Evolutionary conservation across 495 filamentous ascomycete species (phyloP).

Genomic region (Platismatia glauca): DNA sequence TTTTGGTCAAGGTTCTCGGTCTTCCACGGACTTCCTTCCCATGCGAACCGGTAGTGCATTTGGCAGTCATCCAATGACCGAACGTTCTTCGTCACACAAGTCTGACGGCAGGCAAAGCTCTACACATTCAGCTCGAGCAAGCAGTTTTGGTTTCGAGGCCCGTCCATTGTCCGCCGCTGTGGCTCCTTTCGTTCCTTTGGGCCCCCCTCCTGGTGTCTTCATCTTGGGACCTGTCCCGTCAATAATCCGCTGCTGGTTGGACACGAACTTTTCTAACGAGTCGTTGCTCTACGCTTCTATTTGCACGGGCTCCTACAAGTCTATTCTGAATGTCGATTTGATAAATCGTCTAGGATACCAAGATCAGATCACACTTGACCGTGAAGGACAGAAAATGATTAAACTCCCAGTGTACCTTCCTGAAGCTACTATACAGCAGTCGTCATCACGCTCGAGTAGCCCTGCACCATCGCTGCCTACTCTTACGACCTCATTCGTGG

Average conservation of each 20-base stretch:
- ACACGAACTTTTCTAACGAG: constrained; percentile 73
- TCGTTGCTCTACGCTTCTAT: constrained; percentile 83
- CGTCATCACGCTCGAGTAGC: constrained; percentile 62
- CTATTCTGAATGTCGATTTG: constrained; percentile 62
- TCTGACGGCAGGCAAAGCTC: constrained; percentile 96
- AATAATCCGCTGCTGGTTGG: constrained; percentile 94
- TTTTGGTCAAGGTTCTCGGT: constrained; percentile 72
- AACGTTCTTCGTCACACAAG: constrained; percentile 85
- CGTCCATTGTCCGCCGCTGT: constrained; percentile 56
- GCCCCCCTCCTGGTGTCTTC: constrained; percentile 74
- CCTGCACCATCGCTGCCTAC: constrained; percentile 72
- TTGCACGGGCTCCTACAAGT: constrained; percentile 85
- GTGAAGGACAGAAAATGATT: constrained; percentile 55
- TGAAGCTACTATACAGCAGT: constrained; percentile 73
- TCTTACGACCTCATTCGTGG: constrained; percentile 66
- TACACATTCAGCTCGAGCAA: constrained; percentile 65
- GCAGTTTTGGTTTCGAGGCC: constrained; percentile 72
- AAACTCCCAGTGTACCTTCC: constrained; percentile 78
- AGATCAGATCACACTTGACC: constrained; percentile 53
- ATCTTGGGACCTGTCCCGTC: constrained; percentile 78
- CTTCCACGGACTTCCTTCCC: constrained; percentile 70
- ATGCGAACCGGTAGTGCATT: constrained; percentile 71
- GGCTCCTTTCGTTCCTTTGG: constrained; percentile 55
- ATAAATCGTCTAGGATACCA: constrained; percentile 62
- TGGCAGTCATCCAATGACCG: constrained; percentile 74